phyloP scores from a whole-genome alignment of 345 rosid species.

The Salix brachista region DNA sequence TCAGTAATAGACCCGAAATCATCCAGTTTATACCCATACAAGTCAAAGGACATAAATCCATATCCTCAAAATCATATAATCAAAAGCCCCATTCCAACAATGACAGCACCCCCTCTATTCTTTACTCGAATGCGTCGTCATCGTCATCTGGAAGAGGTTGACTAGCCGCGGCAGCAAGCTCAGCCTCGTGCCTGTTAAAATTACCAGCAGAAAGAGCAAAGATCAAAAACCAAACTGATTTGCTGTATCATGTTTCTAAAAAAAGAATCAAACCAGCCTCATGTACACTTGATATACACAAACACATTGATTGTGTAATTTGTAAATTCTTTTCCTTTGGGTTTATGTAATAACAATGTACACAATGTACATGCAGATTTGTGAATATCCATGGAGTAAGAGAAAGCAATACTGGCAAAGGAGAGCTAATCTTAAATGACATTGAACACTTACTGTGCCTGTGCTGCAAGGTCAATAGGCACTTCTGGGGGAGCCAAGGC shows the following conservation, averaged over 20 bases:
- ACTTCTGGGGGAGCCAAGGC: conserved; percentile 25
- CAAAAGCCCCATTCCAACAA: not conserved
- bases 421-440: not conserved
- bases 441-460: conserved; percentile 12
- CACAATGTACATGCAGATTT: not conserved
- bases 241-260: not conserved
- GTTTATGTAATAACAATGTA: not conserved
- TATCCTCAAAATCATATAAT: conserved; percentile 10
- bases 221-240: not conserved
- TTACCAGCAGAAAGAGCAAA: not conserved
- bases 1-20: conserved; percentile 10
- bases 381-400: too few species aligned
- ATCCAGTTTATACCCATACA: conserved; percentile 8
- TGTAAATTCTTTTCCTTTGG: not conserved
- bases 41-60: conserved; percentile 9
- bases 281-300: not conserved
- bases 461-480: conserved; percentile 15
- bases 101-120: too few species aligned
- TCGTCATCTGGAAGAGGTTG: conserved; percentile 35
- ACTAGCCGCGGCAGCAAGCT: conserved; percentile 19
- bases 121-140: conserved; percentile 19
- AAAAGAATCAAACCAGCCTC: not conserved
- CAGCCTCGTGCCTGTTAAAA: conserved; percentile 20
- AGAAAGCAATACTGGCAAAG: not conserved
- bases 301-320: not conserved